A percentile compares a stretch with the other conserved stretches of the same genome.
Conservation (phyloP, 768 basidiomycete species). For the Ramaria sp. region DNA sequence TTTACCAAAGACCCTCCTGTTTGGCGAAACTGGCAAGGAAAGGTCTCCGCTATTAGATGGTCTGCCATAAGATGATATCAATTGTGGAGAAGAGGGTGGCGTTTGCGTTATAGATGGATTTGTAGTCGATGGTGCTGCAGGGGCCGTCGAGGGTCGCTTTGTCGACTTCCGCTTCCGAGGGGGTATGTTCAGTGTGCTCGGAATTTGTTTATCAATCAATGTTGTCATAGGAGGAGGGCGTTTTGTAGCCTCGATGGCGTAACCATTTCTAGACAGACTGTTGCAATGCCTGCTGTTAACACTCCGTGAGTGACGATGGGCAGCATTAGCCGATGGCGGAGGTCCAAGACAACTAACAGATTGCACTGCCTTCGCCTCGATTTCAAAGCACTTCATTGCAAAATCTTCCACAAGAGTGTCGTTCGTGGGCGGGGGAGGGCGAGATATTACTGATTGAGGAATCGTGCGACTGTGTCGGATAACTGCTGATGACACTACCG, state of each 20-base stretch:
- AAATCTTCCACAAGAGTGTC: conserved; percentile 43
- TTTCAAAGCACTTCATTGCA: conserved; percentile 39
- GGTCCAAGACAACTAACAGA: conserved; percentile 50
- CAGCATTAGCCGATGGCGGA: background rate
- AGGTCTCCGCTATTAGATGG: background rate
- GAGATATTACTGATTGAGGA: background rate
- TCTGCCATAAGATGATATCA: background rate
- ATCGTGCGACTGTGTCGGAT: conserved; percentile 41
- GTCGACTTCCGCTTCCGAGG: background rate
- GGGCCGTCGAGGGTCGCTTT: conserved; percentile 39
- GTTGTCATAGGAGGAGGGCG: background rate
- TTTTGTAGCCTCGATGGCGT: background rate
- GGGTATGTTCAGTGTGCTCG: background rate
- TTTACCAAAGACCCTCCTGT: background rate
- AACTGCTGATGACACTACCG: conserved; percentile 66
- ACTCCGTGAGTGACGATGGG: background rate
- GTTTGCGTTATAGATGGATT: background rate
- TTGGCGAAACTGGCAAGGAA: background rate
- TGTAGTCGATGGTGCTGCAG: conserved; percentile 22
- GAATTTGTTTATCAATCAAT: background rate
- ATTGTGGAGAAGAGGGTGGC: conserved; percentile 9
- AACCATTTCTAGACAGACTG: background rate
- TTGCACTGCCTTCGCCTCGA: conserved; percentile 58
- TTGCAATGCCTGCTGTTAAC: background rate
- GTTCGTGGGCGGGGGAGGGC: conserved; percentile 5